phyloP scores from a whole-genome alignment of 495 filamentous ascomycete genomes.

The Geopyxis carbonaria region DNA sequence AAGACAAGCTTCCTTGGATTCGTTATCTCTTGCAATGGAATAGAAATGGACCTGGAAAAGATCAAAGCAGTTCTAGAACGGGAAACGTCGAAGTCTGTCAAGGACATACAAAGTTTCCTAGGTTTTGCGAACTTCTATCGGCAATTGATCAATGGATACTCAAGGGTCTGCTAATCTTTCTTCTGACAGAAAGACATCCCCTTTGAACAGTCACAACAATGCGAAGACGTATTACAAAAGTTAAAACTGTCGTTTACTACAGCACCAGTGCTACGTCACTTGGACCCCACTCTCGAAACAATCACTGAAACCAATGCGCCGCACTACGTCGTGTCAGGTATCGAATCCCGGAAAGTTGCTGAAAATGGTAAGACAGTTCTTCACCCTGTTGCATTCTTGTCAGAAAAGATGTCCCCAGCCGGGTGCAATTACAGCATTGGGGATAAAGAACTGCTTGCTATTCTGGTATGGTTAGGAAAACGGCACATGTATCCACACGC shows the following conservation, averaged over 20 bases:
- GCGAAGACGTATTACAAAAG: not conserved
- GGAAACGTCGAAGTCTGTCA: constrained; percentile 7
- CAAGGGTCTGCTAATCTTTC: constrained; percentile 11
- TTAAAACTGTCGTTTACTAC: constrained; percentile 1
- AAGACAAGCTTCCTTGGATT: not conserved
- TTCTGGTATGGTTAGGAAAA: not conserved
- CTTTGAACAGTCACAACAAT: not conserved
- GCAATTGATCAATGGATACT: constrained; percentile 24
- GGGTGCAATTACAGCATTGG: constrained; percentile 4
- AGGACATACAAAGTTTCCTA: constrained; percentile 23
- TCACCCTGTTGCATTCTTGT: constrained; percentile 10
- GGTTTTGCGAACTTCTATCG: constrained; percentile 29
- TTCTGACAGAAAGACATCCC: not conserved
- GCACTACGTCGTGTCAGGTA: constrained; percentile 5
- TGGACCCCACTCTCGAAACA: constrained; percentile 1
- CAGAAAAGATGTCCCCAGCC: constrained; percentile 5
- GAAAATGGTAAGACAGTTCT: not conserved
- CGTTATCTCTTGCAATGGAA: not conserved
- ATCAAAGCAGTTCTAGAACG: not conserved
- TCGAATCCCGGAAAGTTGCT: constrained; percentile 6
- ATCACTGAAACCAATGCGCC: constrained; percentile 6
- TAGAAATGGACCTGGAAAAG: constrained; percentile 4
- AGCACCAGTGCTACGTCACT: constrained; percentile 4
- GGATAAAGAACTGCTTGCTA: constrained; percentile 5
- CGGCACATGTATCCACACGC: not conserved